Percentiles rank a stretch among this genome's conserved stretches.
Evolutionary conservation across 2,329 filamentous ascomycete species (phyloP).

Genomic region (Alternaria tenuissima): DNA sequence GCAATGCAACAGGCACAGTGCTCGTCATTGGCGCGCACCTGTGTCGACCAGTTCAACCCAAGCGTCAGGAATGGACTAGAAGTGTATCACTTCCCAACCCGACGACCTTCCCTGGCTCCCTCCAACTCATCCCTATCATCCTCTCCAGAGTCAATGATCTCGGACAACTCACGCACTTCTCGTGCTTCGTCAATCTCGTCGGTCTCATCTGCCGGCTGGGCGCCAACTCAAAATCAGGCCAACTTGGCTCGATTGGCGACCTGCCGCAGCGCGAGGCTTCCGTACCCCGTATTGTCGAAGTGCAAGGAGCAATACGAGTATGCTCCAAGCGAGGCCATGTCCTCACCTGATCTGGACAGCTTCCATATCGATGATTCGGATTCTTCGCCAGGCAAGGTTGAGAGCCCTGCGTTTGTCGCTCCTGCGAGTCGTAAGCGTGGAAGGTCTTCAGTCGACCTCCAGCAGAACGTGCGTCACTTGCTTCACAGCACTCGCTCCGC

Average conservation of each 20-base stretch:
- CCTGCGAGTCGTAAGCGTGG: constrained; percentile 63
- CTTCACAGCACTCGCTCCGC: constrained; percentile 55
- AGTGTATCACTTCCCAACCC: constrained; percentile 56
- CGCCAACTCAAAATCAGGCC: constrained; percentile 60
- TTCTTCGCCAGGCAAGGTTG: constrained; percentile 36
- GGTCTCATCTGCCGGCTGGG: constrained; percentile 59
- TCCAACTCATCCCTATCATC: constrained; percentile 62
- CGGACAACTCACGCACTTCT: constrained; percentile 65
- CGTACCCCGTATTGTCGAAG: constrained; percentile 50
- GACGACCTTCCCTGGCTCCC: constrained; percentile 59
- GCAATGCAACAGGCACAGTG: constrained; percentile 67
- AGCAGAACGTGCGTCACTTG: constrained; percentile 73
- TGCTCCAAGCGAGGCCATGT: constrained; percentile 46
- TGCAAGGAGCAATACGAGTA: constrained; percentile 49
- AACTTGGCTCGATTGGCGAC: constrained; percentile 62
- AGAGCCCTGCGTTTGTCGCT: constrained; percentile 36
- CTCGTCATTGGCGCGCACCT: constrained; percentile 63
- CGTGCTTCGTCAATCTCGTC: constrained; percentile 64
- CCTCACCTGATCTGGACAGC: constrained; percentile 51
- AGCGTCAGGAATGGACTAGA: constrained; percentile 54
- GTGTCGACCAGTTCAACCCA: constrained; percentile 59
- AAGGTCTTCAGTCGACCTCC: constrained; percentile 68
- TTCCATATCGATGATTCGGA: constrained; percentile 62
- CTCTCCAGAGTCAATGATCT: constrained; percentile 70
- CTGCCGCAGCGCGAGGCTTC: constrained; percentile 59